Evolutionary conservation across 2,329 filamentous ascomycete species (phyloP).

Genomic region (Emergomyces pasteurianus): DNA sequence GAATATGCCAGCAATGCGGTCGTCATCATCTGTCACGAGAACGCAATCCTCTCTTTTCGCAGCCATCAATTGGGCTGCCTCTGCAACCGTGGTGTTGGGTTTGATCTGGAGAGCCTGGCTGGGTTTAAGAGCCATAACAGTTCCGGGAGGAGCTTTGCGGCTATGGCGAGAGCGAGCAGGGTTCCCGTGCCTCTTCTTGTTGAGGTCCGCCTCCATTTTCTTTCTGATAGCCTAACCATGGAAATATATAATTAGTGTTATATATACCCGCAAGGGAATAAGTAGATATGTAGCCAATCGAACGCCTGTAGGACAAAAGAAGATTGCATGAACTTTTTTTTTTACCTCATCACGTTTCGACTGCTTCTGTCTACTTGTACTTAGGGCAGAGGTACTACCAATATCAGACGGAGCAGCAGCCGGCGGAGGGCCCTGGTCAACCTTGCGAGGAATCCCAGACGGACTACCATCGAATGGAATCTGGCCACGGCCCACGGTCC

Average conservation of each 20-base stretch:
- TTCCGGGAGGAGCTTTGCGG: constrained; percentile 89
- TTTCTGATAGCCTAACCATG: constrained; percentile 70
- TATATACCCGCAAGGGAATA: constrained; percentile 5
- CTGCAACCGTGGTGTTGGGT: constrained; percentile 81
- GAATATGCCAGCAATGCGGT: constrained; percentile 96
- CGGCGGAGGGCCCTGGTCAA: constrained; percentile 33
- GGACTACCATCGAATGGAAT: constrained; percentile 44
- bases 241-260: constrained; percentile 11
- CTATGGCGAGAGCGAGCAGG: constrained; percentile 63
- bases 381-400: constrained; percentile 56
- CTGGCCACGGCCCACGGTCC: constrained; percentile 42
- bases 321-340: neutral
- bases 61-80: constrained; percentile 96
- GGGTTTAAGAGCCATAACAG: constrained; percentile 87
- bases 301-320: neutral
- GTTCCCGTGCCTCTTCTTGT: constrained; percentile 76
- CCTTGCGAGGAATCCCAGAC: constrained; percentile 50
- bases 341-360: constrained; percentile 93
- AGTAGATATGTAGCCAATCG: neutral
- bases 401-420: constrained; percentile 39
- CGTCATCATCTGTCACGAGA: constrained; percentile 92
- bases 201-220: constrained; percentile 95
- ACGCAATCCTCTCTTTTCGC: constrained; percentile 98
- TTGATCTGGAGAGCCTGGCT: constrained; percentile 97
- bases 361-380: constrained; percentile 91